Conservation (phyloP, 805 yeast genomes). For the Peterozyma xylosa region DNA sequence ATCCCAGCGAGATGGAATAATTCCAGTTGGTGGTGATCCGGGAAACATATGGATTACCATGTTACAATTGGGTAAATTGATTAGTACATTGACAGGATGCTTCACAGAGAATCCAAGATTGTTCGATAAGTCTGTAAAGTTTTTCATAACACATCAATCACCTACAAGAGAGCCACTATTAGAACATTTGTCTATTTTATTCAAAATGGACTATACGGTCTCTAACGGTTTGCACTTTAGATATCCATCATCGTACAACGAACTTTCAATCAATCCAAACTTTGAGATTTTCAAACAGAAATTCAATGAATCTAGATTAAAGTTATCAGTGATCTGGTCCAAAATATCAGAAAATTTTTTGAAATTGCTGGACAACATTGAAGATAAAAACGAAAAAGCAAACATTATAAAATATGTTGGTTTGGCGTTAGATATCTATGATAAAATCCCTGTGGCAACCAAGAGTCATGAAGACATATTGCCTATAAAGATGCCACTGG, state of each 20-base stretch:
- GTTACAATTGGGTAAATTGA: constrained; percentile 61
- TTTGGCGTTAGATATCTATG: constrained; percentile 53
- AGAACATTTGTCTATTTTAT: constrained; percentile 57
- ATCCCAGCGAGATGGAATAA: constrained; percentile 17
- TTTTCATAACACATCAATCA: constrained; percentile 63
- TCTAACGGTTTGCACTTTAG: constrained; percentile 69
- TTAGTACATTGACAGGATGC: constrained; percentile 35
- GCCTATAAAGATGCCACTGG: constrained; percentile 18
- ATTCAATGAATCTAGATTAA: constrained; percentile 53
- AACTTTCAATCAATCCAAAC: constrained; percentile 53
- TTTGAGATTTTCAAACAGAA: constrained; percentile 57
- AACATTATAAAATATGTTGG: constrained; percentile 39
- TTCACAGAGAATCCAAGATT: constrained; percentile 22
- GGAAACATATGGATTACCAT: constrained; percentile 74
- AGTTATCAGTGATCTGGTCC: constrained; percentile 58
- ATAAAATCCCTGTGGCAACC: constrained; percentile 47
- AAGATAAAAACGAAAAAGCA: constrained; percentile 20
- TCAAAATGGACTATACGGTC: constrained; percentile 66
- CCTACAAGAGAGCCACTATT: constrained; percentile 64
- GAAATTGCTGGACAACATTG: constrained; percentile 27
- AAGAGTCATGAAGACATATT: constrained; percentile 24
- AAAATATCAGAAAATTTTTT: constrained; percentile 47
- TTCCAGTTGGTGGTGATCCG: constrained; percentile 52
- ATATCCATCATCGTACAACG: constrained; percentile 65
- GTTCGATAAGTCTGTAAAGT: constrained; percentile 37